A percentile compares a stretch with the other conserved stretches of the same genome.
phyloP scores from a whole-genome alignment of 257 asterid species.

The Ilex aquifolium region DNA sequence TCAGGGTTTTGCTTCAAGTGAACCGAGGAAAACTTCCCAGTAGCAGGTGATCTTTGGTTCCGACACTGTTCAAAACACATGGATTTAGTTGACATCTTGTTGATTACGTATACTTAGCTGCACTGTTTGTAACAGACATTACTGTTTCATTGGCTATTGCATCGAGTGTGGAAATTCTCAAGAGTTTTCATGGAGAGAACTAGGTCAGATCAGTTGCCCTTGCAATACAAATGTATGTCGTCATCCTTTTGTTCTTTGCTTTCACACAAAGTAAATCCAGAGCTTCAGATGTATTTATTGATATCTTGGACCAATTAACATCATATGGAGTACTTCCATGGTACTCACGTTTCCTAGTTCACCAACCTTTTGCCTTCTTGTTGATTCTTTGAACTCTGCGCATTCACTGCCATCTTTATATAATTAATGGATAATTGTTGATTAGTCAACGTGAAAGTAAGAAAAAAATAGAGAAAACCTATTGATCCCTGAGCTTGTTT shows the following conservation, averaged over 20 bases:
- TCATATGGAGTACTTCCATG: not conserved
- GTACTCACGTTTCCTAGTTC: not conserved
- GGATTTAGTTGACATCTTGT: slow-evolving; percentile 4
- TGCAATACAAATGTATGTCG: slow-evolving; percentile 52
- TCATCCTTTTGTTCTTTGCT: slow-evolving; percentile 2
- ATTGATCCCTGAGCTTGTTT: no score
- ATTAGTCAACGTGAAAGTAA: no score
- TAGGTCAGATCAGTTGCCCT: slow-evolving; percentile 58
- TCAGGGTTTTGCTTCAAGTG: slow-evolving; percentile 79
- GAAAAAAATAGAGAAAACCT: no score
- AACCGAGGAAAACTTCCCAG: slow-evolving; percentile 66
- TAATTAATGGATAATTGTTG: slow-evolving; percentile 1
- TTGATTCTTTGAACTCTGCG: not conserved
- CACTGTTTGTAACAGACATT: slow-evolving; percentile 40
- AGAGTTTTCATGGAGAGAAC: slow-evolving; percentile 59
- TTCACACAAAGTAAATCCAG: not conserved
- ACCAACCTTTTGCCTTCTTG: not conserved
- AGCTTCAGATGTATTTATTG: not conserved
- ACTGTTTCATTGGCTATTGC: slow-evolving; percentile 82
- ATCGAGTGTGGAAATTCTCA: slow-evolving; percentile 61
- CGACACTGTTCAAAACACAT: not conserved
- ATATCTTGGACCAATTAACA: not conserved
- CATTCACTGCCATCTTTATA: not conserved
- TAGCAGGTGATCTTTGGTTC: slow-evolving; percentile 37
- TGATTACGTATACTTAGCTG: slow-evolving; percentile 8